phyloP scores from a whole-genome alignment of 2,329 filamentous ascomycete genomes.

The Colletotrichum sp. region DNA sequence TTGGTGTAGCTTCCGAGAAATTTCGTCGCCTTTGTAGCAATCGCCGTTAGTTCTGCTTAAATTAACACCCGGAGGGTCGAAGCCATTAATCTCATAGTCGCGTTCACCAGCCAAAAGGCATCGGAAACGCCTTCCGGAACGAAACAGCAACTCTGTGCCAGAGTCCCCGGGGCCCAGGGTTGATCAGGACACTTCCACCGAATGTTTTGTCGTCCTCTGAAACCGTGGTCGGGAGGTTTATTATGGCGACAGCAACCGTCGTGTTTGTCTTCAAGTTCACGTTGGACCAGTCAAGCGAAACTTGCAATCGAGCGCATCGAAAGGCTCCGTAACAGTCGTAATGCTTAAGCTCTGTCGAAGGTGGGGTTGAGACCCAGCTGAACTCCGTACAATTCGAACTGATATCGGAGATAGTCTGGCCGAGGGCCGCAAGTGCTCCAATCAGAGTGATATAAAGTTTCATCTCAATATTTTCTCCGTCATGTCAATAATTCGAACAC shows the following conservation, averaged over 20 bases:
- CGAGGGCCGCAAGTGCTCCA: background rate
- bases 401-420: background rate
- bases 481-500: background rate
- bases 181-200: conserved; percentile 38
- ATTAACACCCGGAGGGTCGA: conserved; percentile 41
- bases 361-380: conserved; percentile 38
- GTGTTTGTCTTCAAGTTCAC: conserved; percentile 15
- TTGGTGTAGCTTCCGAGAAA: conserved; percentile 28
- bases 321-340: conserved; percentile 41
- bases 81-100: conserved; percentile 39
- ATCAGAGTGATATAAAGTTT: background rate
- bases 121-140: conserved; percentile 26
- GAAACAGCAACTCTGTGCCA: conserved; percentile 29
- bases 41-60: conserved; percentile 33
- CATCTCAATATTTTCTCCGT: background rate
- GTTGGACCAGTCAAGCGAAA: conserved; percentile 46
- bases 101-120: conserved; percentile 21
- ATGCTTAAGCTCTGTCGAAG: conserved; percentile 39
- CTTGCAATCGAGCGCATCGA: conserved; percentile 45
- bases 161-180: conserved; percentile 42
- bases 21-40: conserved; percentile 32
- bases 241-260: conserved; percentile 36
- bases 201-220: conserved; percentile 32
- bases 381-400: conserved; percentile 25
- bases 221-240: conserved; percentile 35